A percentile compares a stretch with the other conserved stretches of the same genome.
Evolutionary conservation across 2,329 filamentous ascomycete species (phyloP).

Genomic region (Pleurostoma richardsiae): DNA sequence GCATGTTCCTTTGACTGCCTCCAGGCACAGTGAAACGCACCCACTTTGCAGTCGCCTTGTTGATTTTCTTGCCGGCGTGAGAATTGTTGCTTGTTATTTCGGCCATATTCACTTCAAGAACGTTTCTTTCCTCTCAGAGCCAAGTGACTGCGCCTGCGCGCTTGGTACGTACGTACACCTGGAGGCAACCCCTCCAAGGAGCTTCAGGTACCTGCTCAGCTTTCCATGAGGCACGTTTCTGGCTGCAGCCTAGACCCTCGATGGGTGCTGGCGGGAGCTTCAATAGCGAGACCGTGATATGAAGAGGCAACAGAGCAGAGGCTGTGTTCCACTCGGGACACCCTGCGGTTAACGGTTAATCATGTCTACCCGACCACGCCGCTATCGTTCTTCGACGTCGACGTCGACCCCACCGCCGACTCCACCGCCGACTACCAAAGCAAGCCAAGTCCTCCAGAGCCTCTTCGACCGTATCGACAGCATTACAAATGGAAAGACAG

Average conservation of each 20-base stretch:
- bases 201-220: neutral
- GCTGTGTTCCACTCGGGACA: conserved; percentile 1
- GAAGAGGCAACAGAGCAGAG: conserved; percentile 5
- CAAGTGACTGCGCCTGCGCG: too few relatives aligned
- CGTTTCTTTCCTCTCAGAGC: too few relatives aligned
- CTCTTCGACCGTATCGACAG: conserved; percentile 44
- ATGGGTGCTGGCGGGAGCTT: conserved; percentile 22
- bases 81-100: too few relatives aligned
- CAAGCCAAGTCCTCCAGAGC: conserved; percentile 51
- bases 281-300: conserved; percentile 9
- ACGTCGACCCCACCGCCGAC: conserved; percentile 48
- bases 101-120: too few relatives aligned
- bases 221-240: conserved; percentile 17
- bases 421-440: conserved; percentile 51
- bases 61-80: too few relatives aligned
- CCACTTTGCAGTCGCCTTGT: too few relatives aligned
- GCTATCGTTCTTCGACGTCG: conserved; percentile 61
- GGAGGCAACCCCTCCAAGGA: too few relatives aligned
- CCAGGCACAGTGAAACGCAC: too few relatives aligned
- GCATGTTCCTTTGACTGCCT: too few relatives aligned
- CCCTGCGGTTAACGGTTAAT: conserved; percentile 15
- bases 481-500: conserved; percentile 22
- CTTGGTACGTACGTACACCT: too few relatives aligned
- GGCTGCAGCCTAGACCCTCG: conserved; percentile 22
- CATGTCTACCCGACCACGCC: conserved; percentile 48